phyloP scores from a whole-genome alignment of 2,329 filamentous ascomycete genomes.

The Decorospora gaudefroyi region DNA sequence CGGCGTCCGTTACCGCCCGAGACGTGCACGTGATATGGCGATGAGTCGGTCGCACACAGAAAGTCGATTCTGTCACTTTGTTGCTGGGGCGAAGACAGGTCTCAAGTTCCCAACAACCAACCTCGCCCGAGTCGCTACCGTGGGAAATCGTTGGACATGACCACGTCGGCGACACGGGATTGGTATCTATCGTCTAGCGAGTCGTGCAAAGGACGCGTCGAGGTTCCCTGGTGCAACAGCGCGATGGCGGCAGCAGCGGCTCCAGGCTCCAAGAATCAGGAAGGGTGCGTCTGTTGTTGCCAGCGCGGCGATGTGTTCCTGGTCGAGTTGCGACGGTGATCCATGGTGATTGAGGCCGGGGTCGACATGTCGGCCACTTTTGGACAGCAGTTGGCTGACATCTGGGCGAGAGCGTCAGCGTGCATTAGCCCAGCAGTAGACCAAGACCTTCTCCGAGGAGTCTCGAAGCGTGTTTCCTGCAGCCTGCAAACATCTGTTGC shows the following conservation, averaged over 20 bases:
- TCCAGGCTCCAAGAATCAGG: background rate
- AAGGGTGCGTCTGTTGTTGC: conserved; percentile 6
- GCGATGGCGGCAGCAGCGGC: conserved; percentile 3
- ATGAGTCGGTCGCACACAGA: no score
- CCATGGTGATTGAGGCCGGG: conserved; percentile 5
- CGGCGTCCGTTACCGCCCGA: no score
- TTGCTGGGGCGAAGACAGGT: no score
- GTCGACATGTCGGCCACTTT: conserved; percentile 1
- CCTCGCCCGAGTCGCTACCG: no score
- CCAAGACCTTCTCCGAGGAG: conserved; percentile 28
- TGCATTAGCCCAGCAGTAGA: conserved; percentile 13
- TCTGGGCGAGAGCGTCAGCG: conserved; percentile 20
- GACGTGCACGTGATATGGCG: no score
- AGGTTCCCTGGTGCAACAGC: conserved; percentile 4
- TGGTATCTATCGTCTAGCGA: no score
- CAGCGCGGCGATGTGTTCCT: background rate
- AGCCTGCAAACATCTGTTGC: conserved; percentile 23
- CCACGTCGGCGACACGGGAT: no score
- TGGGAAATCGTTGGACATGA: no score
- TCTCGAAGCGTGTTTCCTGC: conserved; percentile 31
- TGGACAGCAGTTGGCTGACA: conserved; percentile 5
- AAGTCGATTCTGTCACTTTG: no score
- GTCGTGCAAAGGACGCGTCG: conserved; percentile 1
- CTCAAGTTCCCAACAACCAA: no score
- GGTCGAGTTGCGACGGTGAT: conserved; percentile 5